Evolutionary conservation across 148 eudicot species (phyloP), one percentile per base, ranked within the genome.

Genomic region (Beta vulgaris): DNA sequence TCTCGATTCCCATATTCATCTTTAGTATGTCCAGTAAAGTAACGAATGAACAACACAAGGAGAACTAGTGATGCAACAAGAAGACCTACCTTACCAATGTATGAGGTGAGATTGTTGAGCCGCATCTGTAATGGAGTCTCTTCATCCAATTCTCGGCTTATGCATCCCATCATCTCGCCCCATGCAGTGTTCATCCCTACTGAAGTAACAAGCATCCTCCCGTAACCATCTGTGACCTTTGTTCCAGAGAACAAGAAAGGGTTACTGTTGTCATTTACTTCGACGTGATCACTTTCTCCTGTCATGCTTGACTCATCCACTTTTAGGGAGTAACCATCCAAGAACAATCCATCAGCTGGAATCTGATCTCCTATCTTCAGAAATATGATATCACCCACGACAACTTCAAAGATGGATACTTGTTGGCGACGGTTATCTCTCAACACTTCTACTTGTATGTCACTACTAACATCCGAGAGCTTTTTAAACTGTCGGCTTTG

Each of bases 241-340:
- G 82, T 73, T 6, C 78, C 82, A 1, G 82, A 74, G 25, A 79
- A 62, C 65, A 79, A 64, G 49, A 79, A 73, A 2, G 78, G 82
- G 25, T 67, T 73, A 19, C 34, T 57, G 7, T 1, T 10, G 12
- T 59, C 78, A 74, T 79, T 19, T 42, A 79, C 36, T 4, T 79
- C 78, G 6, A 79, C 69, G 11, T 79, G 77, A 16, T 79, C 77
- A 35, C 84, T 80, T 66, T 84, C 82, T 11, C 86, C 86, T 0
- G 86, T 84, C 86, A 84, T 84, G 79, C 86, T 84, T 21, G 86
- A 84, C 54, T 84, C 86, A 55, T 84, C 84, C 34, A 80, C 65
- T 36, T 81, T 78, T 73, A 84, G 73, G 2, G 86, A 84, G 46
- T 84, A 79, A 15, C 86, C 84, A 18, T 76, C 69, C 51, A 77